Evolutionary conservation across 106 monocot genomes (phyloP), one percentile per base, ranked within the genome.

Genomic region (Allium cepa): DNA sequence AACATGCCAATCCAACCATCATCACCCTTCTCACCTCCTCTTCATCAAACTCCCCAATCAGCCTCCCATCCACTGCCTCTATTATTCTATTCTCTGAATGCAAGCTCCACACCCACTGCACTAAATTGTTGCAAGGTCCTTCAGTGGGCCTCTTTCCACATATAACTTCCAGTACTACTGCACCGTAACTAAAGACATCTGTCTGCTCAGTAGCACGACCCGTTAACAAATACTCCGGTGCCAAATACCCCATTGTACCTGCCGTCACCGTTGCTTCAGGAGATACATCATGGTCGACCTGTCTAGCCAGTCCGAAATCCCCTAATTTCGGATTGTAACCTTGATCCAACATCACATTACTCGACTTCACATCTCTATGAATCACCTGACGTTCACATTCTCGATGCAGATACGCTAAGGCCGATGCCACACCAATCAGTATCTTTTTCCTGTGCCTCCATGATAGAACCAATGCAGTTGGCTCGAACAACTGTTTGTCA

Each of bases 211-310:
- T 88, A 9, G 96, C 97, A 16, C 97, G 88, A 45, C 97, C 97
- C 7, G 92, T 97, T 60, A 89, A 81, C 63, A 97, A 82, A 76
- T 97, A 97, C 49, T 97, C 97, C n/a, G 97, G 97, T 0, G 97
- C 92, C 3, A 97, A 81, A 78, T 97, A 97, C 0, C 97, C 97
- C 97, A 97, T 97, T 8, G 97, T 97, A 64, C 97, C 97, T 16
- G 97, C 97, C 46, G 89, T 79, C 47, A 79, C 89, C 16, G 97
- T 87, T 55, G 89, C 97, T 52, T 82, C 97, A 26, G 97, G 89
- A 7, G 92, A 89, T 61, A 80, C 77, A 52, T 81, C 86, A 65
- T 92, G 97, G 61, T 92, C 92, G 4, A 82, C 79, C 70, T 92
- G 92, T 2, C 97, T 83, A 13, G 97, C 97, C 26, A 97, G 82